These are phyloP conservation scores for Colletotrichum sp. DNA, from an alignment of 2,329 filamentous ascomycete genomes.

Conservation along the genomic window DNA sequence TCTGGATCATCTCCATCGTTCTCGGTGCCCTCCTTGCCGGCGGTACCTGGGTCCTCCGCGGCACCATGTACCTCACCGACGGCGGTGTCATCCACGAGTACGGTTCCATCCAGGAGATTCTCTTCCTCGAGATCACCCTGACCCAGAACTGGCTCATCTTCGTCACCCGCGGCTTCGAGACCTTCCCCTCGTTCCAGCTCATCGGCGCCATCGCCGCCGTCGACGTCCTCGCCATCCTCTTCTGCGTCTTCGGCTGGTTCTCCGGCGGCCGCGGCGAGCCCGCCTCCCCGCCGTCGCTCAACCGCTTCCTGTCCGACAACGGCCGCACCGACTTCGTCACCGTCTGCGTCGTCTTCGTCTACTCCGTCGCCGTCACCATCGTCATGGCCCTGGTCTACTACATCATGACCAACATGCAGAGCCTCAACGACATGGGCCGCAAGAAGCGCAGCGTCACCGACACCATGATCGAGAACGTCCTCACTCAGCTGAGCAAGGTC, in stretches of 20 bases:
- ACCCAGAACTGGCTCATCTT: constrained; percentile 83
- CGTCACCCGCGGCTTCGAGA: constrained; percentile 75
- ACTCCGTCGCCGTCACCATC: constrained; percentile 70
- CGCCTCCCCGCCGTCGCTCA: constrained; percentile 32
- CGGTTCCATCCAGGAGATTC: constrained; percentile 74
- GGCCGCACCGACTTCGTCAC: constrained; percentile 60
- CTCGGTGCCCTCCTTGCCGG: constrained; percentile 71
- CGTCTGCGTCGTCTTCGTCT: constrained; percentile 68
- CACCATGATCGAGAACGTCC: constrained; percentile 30
- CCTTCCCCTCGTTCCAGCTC: constrained; percentile 77
- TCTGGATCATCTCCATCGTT: constrained; percentile 76
- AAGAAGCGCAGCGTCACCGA: constrained; percentile 54
- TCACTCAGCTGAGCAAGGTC: constrained; percentile 68
- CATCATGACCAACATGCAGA: constrained; percentile 62
- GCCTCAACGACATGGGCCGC: constrained; percentile 67
- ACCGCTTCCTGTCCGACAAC: constrained; percentile 39
- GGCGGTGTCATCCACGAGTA: constrained; percentile 79
- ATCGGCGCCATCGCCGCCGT: constrained; percentile 74
- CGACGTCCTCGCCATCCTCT: constrained; percentile 74
- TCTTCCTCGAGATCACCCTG: constrained; percentile 76
- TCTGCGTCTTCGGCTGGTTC: constrained; percentile 78
- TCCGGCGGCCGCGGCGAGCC: constrained; percentile 49
- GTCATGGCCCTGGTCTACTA: constrained; percentile 71
- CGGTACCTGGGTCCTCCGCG: constrained; percentile 77
- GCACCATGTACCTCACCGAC: constrained; percentile 69